Base-by-base conservation (phyloP, 371 early-diverging fungal species). In the Saksenaea vasiformis region DNA sequence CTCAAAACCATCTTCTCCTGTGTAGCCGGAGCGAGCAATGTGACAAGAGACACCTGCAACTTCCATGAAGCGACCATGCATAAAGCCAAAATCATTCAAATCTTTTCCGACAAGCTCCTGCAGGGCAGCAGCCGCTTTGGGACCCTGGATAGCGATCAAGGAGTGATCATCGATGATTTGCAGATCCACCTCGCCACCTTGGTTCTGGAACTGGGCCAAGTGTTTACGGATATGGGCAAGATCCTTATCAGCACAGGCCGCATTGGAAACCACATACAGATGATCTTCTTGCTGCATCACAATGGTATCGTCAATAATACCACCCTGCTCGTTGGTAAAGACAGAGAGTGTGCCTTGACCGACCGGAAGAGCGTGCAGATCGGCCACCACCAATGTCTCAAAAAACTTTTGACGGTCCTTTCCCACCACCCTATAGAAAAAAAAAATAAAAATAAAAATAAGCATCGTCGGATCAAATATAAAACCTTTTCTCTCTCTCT, bases 1-100 rank as follows among this genome's bases (percentile, higher is more conserved):
- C 85, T 98, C 99, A 71, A 98, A 98, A n/a, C 99, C 99, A 78
- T 98, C 99, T 78, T 98, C 99, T 56, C 99, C 99, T 59, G 99
- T 98, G 83, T 98, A 98, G 22, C 99, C 99, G 35, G 94, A 95
- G 41, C 99, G 91, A 38, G 98, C 93, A 34, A 97, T 89, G 67
- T 95, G 95, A 70, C 91, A 91, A 11, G 86, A 86, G 24, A 93
- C 82, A 58, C 95, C 95, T 53, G 82, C 85, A 58, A 98, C 75
- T 5, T 87, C 87, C 74, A 95, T 74, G 62, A 75, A 67, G 57
- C 85, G 79, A 13, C 90, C 90, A 24, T 90, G 88, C 99, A 98
- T 98, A 78, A 98, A 98, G 34, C 85, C 82, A 67, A 97, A 90
- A 57, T 87, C 86, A 1, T 66, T 69, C 51, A 95, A 69, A 38